Evolutionary conservation across 495 filamentous ascomycete species (phyloP), one percentile per base, ranked within the genome.

Genomic region (Thermochaetoides thermophila): DNA sequence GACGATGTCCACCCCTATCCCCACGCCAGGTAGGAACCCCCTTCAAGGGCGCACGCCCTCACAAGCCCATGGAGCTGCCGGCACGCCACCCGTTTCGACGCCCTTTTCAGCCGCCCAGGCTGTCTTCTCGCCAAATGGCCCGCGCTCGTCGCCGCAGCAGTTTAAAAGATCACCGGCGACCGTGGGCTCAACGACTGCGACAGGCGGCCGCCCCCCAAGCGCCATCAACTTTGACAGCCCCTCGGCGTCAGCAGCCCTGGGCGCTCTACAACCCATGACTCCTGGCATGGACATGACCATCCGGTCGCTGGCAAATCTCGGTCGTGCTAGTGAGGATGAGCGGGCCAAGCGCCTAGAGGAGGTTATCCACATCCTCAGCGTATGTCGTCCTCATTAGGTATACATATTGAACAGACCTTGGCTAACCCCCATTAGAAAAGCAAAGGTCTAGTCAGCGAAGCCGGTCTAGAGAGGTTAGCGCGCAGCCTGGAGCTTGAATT

Each of bases 381-480:
- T 55, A 43, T 12, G 53, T 40, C 20, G 5, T 2, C 26, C 7
- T 7, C 13, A n/a, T n/a, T n/a, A n/a, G n/a, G n/a, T n/a, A n/a
- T n/a, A n/a, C 3, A 25, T 7, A 11, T 4, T 11, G 19, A 1
- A n/a, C n/a, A n/a, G n/a, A n/a, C n/a, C n/a, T n/a, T n/a, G n/a
- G n/a, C n/a, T n/a, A n/a, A n/a, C n/a, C n/a, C n/a, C n/a, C n/a
- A n/a, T n/a, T n/a, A n/a, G n/a, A 50, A 44, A 15, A 61, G 45
- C 33, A 61, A 65, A 35, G 61, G 65, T 12, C 42, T 75, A 11
- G 81, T 97, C 20, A 81, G 82, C 31, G 73, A 85, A 32, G 77
- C 84, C 27, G 83, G 82, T 0, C 63, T 96, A 25, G 82, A 87
- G 54, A 66, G 82, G 26, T 44, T 92, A 21, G 79, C 74, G 5